Percentiles rank a stretch among this genome's conserved stretches.
phyloP scores from a whole-genome alignment of 352 stramenopile species.

The Phytophthora foliorum region DNA sequence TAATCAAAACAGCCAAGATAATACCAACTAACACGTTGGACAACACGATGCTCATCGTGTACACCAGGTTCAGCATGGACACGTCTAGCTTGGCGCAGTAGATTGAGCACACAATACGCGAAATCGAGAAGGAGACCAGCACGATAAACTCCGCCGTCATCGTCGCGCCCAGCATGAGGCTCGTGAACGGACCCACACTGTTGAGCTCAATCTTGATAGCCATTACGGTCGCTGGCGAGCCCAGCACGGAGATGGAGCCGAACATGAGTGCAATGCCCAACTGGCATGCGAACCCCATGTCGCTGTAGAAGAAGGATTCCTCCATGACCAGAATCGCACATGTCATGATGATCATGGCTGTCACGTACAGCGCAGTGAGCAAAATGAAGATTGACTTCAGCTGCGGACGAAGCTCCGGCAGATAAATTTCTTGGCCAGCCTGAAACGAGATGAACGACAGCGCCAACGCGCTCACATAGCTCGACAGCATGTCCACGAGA shows the following conservation, averaged over 20 bases:
- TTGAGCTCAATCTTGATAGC: slow-evolving; percentile 84
- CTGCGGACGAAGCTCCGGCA: slow-evolving; percentile 64
- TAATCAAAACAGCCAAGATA: slow-evolving; percentile 48
- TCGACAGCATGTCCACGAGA: slow-evolving; percentile 54
- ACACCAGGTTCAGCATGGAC: slow-evolving; percentile 61
- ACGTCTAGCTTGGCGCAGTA: slow-evolving; percentile 67
- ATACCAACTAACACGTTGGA: slow-evolving; percentile 60
- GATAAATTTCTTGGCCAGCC: slow-evolving; percentile 71
- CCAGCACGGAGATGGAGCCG: slow-evolving; percentile 69
- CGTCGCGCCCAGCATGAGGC: slow-evolving; percentile 73
- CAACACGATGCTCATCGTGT: slow-evolving; percentile 61
- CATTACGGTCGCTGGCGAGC: slow-evolving; percentile 77
- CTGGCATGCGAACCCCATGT: slow-evolving; percentile 49
- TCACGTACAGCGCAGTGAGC: slow-evolving; percentile 52
- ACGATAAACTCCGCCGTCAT: slow-evolving; percentile 80
- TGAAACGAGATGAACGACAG: slow-evolving; percentile 83
- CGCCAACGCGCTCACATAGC: slow-evolving; percentile 64
- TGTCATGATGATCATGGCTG: slow-evolving; percentile 65
- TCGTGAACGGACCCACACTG: slow-evolving; percentile 75
- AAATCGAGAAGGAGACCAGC: slow-evolving; percentile 72
- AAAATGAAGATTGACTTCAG: slow-evolving; percentile 67
- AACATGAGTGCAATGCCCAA: slow-evolving; percentile 78
- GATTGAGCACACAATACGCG: slow-evolving; percentile 69
- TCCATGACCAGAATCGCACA: slow-evolving; percentile 39
- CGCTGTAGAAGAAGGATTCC: slow-evolving; percentile 63